Conservation (phyloP, 2,329 filamentous ascomycete species). For the Botrytis medusae region DNA sequence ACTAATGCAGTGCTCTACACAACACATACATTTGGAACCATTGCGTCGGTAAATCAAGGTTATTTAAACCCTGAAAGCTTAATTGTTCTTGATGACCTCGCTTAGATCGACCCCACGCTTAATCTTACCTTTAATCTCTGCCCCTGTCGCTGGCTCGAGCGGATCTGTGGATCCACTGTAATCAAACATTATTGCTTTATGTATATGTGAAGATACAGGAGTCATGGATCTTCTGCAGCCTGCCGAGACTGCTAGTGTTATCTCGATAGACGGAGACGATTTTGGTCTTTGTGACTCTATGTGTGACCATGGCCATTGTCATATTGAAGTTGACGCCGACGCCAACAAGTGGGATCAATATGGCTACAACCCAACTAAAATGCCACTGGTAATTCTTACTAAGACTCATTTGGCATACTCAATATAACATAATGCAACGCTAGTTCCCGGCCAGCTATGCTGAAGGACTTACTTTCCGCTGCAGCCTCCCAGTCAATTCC, state of each 20-base stretch:
- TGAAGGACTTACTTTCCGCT: background rate
- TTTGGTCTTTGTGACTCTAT: background rate
- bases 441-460: background rate
- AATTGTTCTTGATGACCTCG: background rate
- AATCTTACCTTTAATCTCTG: background rate
- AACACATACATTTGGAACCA: background rate
- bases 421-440: background rate
- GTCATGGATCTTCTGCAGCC: background rate
- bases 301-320: background rate
- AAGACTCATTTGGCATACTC: background rate
- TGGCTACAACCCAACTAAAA: background rate
- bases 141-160: background rate
- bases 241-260: background rate
- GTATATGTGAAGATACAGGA: background rate
- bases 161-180: background rate
- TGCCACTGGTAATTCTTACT: background rate
- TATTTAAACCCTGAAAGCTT: background rate
- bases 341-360: background rate
- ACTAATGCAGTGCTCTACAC: background rate
- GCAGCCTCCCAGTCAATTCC: background rate
- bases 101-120: background rate
- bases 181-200: background rate
- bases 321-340: background rate
- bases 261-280: background rate
- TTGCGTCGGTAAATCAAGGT: background rate